A percentile compares a stretch with the other conserved stretches of the same genome.
These are phyloP conservation scores for Candida mattraensis DNA, from an alignment of 805 yeast species.

Conservation along the genomic window DNA sequence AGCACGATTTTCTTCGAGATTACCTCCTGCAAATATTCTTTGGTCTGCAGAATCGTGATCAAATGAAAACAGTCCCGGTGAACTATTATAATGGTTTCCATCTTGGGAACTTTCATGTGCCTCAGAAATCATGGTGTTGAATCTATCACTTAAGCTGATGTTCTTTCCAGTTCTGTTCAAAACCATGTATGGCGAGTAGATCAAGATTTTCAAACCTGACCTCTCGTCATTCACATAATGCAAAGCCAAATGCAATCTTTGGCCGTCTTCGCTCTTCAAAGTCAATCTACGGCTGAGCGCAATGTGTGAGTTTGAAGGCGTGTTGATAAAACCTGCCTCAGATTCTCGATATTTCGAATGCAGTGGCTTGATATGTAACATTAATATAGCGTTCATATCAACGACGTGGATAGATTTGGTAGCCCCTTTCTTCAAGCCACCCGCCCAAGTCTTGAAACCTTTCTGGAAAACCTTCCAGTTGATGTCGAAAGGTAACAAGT, in stretches of 20 bases:
- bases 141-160: conserved; percentile 55
- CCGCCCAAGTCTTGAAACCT: conserved; percentile 66
- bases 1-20: conserved; percentile 60
- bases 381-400: conserved; percentile 64
- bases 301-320: conserved; percentile 36
- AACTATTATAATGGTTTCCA: conserved; percentile 30
- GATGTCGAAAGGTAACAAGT: conserved; percentile 80
- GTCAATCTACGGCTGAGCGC: conserved; percentile 43
- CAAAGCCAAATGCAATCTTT: conserved; percentile 58
- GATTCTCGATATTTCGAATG: conserved; percentile 62
- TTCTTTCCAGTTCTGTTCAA: conserved; percentile 77
- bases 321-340: conserved; percentile 73
- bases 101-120: conserved; percentile 24
- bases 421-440: conserved; percentile 60
- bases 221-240: conserved; percentile 56
- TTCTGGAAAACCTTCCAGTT: conserved; percentile 76
- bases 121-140: conserved; percentile 50
- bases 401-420: conserved; percentile 79
- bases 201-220: conserved; percentile 60
- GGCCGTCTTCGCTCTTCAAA: conserved; percentile 64
- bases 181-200: conserved; percentile 84
- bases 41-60: conserved; percentile 46
- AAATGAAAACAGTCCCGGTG: conserved; percentile 86
- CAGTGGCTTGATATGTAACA: conserved; percentile 67
- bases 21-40: conserved; percentile 27